Conservation (phyloP, 73 alveolate species). For the Effrenium voratum region DNA sequence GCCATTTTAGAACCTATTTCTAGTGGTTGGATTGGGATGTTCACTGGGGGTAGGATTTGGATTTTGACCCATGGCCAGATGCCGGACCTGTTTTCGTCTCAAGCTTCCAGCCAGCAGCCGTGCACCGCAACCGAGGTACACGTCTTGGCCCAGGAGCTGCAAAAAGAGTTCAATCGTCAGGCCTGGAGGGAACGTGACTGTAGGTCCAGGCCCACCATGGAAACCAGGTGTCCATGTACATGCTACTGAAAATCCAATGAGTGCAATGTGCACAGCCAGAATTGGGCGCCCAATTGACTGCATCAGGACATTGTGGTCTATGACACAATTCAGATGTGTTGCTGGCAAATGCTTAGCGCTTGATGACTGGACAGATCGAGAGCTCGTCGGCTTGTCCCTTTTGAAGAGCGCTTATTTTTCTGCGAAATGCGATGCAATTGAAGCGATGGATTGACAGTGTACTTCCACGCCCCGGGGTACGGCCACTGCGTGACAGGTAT, state of each 20-base stretch:
- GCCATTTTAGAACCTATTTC: background rate
- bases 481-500: constrained; percentile 32
- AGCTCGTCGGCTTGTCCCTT: no score
- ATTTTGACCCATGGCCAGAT: background rate
- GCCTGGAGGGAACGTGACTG: background rate
- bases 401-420: no score
- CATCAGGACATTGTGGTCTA: constrained; percentile 36
- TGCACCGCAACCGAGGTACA: background rate
- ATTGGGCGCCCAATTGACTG: no score
- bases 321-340: constrained; percentile 62
- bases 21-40: background rate
- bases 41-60: background rate
- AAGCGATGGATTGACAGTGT: no score
- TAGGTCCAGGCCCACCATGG: no score
- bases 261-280: no score
- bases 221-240: no score
- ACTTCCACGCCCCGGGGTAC: no score
- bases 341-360: background rate
- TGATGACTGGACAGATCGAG: background rate
- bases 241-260: no score
- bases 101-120: background rate
- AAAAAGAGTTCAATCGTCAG: constrained; percentile 18
- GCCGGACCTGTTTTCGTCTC: background rate
- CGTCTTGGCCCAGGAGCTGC: constrained; percentile 34
- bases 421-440: no score